Conservation (phyloP, 2,329 filamentous ascomycete species). For the Penicillium sp. region DNA sequence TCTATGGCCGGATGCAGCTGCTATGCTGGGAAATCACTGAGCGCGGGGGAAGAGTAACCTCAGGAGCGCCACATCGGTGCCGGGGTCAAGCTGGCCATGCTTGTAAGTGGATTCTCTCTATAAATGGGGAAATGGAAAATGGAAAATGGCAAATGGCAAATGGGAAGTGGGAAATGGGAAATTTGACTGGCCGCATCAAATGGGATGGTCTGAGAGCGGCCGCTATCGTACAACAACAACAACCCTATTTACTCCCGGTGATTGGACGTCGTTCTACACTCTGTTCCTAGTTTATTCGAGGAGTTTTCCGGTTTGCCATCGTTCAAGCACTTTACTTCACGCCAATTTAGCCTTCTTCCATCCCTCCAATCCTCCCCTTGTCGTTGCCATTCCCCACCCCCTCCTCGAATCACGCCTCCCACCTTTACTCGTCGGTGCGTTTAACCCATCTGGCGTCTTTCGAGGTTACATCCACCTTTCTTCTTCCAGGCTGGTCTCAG, state of each 20-base stretch:
- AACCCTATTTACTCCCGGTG: background rate
- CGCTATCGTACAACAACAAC: constrained; percentile 1
- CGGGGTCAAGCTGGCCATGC: background rate
- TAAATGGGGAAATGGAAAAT: background rate
- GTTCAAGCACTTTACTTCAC: background rate
- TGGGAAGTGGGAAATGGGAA: background rate
- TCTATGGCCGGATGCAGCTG: constrained; percentile 1
- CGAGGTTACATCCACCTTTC: constrained; percentile 15
- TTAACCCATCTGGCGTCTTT: background rate
- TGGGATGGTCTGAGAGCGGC: background rate
- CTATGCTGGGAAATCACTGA: background rate
- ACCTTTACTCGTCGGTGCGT: background rate
- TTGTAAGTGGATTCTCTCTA: background rate
- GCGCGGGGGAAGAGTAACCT: constrained; percentile 9
- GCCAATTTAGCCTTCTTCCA: background rate
- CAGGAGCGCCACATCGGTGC: constrained; percentile 10
- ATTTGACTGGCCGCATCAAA: too few species aligned
- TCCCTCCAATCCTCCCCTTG: too few species aligned
- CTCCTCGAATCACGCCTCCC: constrained; percentile 2
- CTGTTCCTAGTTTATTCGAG: background rate
- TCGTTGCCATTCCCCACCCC: background rate
- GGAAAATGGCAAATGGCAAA: background rate
- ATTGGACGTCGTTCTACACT: background rate
- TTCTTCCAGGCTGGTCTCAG: constrained; percentile 6
- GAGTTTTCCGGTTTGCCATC: background rate